Percentiles rank a stretch among this genome's conserved stretches.
Evolutionary conservation across 2,329 filamentous ascomycete species (phyloP).

Genomic region (Epicoccum sorghinum): DNA sequence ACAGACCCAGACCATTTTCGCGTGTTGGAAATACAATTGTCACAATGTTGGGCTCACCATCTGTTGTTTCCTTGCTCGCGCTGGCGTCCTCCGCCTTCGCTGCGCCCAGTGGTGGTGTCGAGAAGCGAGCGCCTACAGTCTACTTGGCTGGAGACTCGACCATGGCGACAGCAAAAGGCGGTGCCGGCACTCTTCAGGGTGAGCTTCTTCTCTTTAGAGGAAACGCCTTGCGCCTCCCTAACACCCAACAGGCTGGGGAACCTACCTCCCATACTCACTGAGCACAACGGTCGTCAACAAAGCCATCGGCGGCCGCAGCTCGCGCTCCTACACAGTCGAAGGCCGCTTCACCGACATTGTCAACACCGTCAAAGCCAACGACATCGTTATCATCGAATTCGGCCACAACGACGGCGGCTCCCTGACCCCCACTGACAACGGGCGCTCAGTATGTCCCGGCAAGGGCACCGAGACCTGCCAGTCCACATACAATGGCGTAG

Average conservation of each 20-base stretch:
- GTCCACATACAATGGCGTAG: constrained; percentile 57
- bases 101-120: constrained; percentile 29
- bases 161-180: constrained; percentile 60
- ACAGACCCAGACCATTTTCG: too few species aligned
- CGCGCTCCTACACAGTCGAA: constrained; percentile 70
- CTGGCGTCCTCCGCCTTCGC: constrained; percentile 27
- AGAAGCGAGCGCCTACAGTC: constrained; percentile 51
- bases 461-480: constrained; percentile 60
- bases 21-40: too few species aligned
- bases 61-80: constrained; percentile 26
- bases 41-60: constrained; percentile 29
- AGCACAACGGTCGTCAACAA: constrained; percentile 64
- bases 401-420: constrained; percentile 74
- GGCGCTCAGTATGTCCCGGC: constrained; percentile 65
- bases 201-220: background rate
- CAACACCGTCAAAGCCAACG: constrained; percentile 59
- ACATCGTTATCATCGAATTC: constrained; percentile 74
- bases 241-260: constrained; percentile 62
- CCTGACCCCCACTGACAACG: constrained; percentile 62
- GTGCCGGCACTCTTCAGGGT: constrained; percentile 48
- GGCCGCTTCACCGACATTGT: constrained; percentile 67
- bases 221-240: background rate
- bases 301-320: constrained; percentile 69
- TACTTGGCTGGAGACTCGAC: constrained; percentile 68
- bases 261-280: constrained; percentile 62